A percentile compares a stretch with the other conserved stretches of the same genome.
Evolutionary conservation across 2,329 filamentous ascomycete genomes (phyloP).

Genomic region (Colletotrichum chrysophilum): DNA sequence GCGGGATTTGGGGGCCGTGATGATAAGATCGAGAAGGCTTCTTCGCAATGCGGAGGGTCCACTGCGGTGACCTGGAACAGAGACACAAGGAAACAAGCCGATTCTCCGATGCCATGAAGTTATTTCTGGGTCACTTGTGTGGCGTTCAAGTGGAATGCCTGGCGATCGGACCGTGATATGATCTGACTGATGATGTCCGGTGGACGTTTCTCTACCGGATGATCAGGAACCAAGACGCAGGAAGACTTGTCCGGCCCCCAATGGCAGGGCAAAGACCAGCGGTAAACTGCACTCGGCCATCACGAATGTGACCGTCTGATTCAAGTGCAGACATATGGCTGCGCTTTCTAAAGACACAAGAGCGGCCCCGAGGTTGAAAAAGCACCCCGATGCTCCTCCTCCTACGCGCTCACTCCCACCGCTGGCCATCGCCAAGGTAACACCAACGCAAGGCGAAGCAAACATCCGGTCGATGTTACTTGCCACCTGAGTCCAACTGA

Average conservation of each 20-base stretch:
- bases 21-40: neutral
- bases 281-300: neutral
- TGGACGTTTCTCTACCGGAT: neutral
- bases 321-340: neutral
- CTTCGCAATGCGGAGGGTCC: neutral
- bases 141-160: neutral
- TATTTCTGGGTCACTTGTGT: neutral
- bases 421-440: neutral
- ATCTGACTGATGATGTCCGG: neutral
- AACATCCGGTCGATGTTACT: neutral
- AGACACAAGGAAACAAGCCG: neutral
- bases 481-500: neutral
- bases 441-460: neutral
- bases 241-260: neutral
- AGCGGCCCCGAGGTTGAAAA: neutral
- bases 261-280: neutral
- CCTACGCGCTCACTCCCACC: neutral
- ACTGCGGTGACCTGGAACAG: neutral
- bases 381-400: neutral
- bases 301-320: neutral
- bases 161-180: neutral
- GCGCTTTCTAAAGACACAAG: too few relatives aligned
- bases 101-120: neutral
- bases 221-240: neutral
- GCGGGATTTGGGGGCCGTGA: neutral